These are phyloP conservation scores for Pyrenopolyporus hunteri DNA, from an alignment of 495 filamentous ascomycete species.

Conservation along the genomic window DNA sequence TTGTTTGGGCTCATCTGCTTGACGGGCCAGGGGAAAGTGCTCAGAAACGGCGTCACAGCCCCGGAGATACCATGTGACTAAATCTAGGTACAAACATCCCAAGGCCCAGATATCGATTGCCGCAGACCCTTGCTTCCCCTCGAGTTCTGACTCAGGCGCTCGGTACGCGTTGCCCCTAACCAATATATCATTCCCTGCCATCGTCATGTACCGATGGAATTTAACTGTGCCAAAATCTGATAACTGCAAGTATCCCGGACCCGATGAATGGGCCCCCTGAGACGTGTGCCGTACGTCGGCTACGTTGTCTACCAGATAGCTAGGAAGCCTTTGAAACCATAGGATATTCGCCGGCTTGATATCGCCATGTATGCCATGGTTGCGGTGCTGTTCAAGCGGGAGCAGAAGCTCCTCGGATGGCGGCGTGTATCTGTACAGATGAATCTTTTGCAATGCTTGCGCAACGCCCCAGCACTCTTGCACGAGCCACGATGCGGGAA, in stretches of 20 bases:
- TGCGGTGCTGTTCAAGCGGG: neutral
- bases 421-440: neutral
- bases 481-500: neutral
- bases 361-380: neutral
- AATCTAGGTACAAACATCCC: neutral
- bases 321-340: neutral
- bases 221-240: neutral
- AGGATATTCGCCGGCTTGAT: neutral
- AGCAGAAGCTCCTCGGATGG: neutral
- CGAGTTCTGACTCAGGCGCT: neutral
- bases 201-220: neutral
- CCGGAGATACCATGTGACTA: neutral
- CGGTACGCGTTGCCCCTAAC: neutral
- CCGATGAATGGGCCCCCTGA: neutral
- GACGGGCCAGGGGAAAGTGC: neutral
- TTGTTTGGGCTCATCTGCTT: neutral
- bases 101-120: neutral
- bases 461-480: neutral
- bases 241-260: neutral
- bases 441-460: neutral
- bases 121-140: neutral
- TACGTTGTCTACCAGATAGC: neutral
- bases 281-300: no score
- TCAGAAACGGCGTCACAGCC: neutral
- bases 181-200: neutral